Base-by-base conservation (phyloP, 2,329 filamentous ascomycete genomes). In the Aspergillus arachidicola region DNA sequence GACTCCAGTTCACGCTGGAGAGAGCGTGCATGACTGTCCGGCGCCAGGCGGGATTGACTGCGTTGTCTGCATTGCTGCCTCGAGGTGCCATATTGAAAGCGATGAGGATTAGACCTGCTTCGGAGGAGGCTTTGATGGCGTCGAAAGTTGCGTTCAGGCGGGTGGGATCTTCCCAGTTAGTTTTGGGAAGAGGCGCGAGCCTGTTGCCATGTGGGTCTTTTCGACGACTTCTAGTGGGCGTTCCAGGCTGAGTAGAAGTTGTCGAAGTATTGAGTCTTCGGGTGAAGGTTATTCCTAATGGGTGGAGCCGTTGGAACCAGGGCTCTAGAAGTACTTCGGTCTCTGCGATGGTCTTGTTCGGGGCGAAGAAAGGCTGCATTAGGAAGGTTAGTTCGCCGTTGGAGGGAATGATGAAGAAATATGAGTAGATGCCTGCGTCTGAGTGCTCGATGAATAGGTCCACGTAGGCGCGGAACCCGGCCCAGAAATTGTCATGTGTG, bases 31-130 rank as follows among this genome's bases (percentile, higher is more conserved):
- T 56, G n/a, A 45, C 56, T 2, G 50, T 46, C 6, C 56, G 43
- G n/a, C 57, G 34, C 61, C 57, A 63, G 7, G 53, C 57, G 0
- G 53, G 57, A 36, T 59, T 57, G 23, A 63, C 61, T 9, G 61
- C 57, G n/a, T 63, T 59, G 28, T 55, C 56, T 2, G 50, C 56
- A 50, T 57, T 58, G 2, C 43, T 41, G 45, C 38, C 59, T 14
- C 45, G 43, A 30, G 56, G 55, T 12, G 60, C 36, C 48, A 58
- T 59, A 23, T 62, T 58, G 28, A 58, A 62, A 36, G 38, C 56
- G 19, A 55, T 62, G 26, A 58, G 48, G n/a, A 4, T 28, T 26
- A 58, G 56, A 12, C 60, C 56, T 26, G 56, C 59, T 19, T 61
- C 45, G 3, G 53, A 57, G 4, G 59, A 61, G 7, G 59, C 32